phyloP scores from a whole-genome alignment of 2,329 filamentous ascomycete genomes.

The Fusarium concolor region DNA sequence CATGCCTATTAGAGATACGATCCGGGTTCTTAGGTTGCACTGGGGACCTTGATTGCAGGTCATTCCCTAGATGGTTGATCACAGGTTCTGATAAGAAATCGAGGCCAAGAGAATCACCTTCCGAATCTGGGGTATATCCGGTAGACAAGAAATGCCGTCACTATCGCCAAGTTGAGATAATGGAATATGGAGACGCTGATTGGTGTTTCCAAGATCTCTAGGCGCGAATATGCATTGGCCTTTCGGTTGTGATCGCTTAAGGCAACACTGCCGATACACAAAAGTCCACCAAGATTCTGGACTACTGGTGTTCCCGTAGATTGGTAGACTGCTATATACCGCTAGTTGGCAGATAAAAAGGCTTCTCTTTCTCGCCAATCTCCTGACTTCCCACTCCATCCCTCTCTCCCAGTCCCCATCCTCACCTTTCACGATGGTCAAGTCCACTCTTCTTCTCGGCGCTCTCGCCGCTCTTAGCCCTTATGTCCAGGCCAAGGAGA shows the following conservation, averaged over 20 bases:
- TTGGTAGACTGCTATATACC: no score
- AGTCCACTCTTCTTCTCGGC: conserved; percentile 25
- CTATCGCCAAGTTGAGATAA: conserved; percentile 30
- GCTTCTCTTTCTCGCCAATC: rapidly evolving
- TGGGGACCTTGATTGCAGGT: neutral
- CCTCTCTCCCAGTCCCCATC: neutral
- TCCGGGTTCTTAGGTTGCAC: neutral
- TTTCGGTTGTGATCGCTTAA: neutral
- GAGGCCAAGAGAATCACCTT: conserved; percentile 15
- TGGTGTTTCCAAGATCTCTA: neutral
- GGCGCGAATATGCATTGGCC: neutral
- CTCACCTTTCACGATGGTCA: conserved; percentile 33
- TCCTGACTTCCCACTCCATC: neutral
- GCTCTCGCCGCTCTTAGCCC: conserved; percentile 20
- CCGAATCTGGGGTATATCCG: conserved; percentile 18
- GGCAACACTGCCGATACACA: neutral
- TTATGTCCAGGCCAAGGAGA: conserved; percentile 32
- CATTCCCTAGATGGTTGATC: neutral
- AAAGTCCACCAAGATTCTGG: neutral
- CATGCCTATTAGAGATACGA: neutral
- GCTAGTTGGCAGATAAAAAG: neutral
- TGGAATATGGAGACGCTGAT: conserved; percentile 11
- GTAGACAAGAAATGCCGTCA: conserved; percentile 11
- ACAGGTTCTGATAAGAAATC: neutral
- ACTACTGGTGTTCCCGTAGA: neutral